Evolutionary conservation across 176 grass and related monocot species (phyloP).

Genomic region (Raddia guianensis): DNA sequence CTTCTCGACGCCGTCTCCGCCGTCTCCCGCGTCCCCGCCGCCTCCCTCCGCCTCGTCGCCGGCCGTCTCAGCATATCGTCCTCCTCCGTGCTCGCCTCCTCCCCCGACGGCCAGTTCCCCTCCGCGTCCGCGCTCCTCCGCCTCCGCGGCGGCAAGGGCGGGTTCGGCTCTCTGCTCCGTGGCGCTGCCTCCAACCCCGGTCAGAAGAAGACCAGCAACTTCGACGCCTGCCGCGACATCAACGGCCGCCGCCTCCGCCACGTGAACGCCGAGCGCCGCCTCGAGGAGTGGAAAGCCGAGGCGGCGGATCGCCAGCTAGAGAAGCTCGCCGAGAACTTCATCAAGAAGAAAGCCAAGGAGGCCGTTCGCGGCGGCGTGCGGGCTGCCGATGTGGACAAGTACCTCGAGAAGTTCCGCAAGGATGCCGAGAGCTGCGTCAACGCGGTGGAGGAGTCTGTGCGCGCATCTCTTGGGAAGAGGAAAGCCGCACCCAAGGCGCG

Average conservation of each 20-base stretch:
- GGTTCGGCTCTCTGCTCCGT: conserved; percentile 90
- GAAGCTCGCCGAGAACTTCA: conserved; percentile 81
- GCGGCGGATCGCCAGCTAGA: conserved; percentile 74
- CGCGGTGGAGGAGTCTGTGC: conserved; percentile 77
- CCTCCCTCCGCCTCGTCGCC: conserved; percentile 56
- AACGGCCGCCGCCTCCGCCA: conserved; percentile 87
- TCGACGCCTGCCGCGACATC: conserved; percentile 96
- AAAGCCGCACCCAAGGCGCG: conserved; percentile 53
- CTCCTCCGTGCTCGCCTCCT: conserved; percentile 48
- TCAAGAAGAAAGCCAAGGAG: conserved; percentile 92
- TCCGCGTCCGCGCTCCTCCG: conserved; percentile 64
- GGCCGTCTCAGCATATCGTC: conserved; percentile 50
- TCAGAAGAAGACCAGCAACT: conserved; percentile 98
- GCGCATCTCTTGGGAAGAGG: conserved; percentile 79
- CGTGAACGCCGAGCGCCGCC: conserved; percentile 91
- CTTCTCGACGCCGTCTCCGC: conserved; percentile 51
- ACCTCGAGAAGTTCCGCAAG: conserved; percentile 83
- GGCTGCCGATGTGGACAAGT: conserved; percentile 76
- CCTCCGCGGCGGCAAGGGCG: conserved; percentile 90
- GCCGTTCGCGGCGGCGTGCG: conserved; percentile 33
- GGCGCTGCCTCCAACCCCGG: conserved; percentile 94
- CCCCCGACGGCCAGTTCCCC: conserved; percentile 49
- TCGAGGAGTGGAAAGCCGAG: conserved; percentile 94
- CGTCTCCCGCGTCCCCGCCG: conserved; percentile 44
- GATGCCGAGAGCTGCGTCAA: conserved; percentile 77